Evolutionary conservation across 2,329 filamentous ascomycete genomes (phyloP).

Genomic region (Apiospora aurea): DNA sequence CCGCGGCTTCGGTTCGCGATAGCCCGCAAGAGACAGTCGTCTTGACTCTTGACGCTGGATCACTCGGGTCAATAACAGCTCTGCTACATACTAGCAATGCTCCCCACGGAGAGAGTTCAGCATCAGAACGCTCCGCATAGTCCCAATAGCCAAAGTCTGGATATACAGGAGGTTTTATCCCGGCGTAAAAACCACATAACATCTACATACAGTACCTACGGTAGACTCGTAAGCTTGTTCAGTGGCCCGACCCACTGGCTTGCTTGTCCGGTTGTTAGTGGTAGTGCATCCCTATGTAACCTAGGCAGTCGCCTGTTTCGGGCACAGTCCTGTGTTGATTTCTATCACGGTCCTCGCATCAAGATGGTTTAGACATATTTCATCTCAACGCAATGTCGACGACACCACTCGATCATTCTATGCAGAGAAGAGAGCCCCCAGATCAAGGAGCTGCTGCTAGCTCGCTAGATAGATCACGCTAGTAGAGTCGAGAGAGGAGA

Average conservation of each 20-base stretch:
- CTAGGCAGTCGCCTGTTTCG: neutral
- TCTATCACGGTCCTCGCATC: constrained; percentile 9
- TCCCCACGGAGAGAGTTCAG: neutral
- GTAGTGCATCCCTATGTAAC: neutral
- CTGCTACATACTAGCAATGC: neutral
- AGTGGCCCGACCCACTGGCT: constrained; percentile 23
- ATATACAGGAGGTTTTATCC: constrained; percentile 8
- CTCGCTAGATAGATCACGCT: neutral
- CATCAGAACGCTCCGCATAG: neutral
- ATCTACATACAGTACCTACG: neutral
- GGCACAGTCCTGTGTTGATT: constrained; percentile 14
- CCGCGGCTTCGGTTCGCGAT: constrained; percentile 12
- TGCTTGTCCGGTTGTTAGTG: neutral
- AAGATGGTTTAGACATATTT: neutral
- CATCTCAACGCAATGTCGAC: neutral
- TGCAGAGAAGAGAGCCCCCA: constrained; percentile 2
- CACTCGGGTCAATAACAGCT: neutral
- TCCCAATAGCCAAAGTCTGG: neutral
- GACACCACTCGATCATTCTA: constrained; percentile 15
- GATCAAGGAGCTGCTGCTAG: neutral
- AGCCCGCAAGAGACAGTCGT: neutral
- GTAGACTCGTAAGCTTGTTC: constrained; percentile 22
- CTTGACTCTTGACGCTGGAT: neutral
- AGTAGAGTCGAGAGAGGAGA: neutral
- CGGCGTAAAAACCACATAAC: neutral